Conservation (phyloP, 2,329 filamentous ascomycete genomes). For the Penicillium occitanis region DNA sequence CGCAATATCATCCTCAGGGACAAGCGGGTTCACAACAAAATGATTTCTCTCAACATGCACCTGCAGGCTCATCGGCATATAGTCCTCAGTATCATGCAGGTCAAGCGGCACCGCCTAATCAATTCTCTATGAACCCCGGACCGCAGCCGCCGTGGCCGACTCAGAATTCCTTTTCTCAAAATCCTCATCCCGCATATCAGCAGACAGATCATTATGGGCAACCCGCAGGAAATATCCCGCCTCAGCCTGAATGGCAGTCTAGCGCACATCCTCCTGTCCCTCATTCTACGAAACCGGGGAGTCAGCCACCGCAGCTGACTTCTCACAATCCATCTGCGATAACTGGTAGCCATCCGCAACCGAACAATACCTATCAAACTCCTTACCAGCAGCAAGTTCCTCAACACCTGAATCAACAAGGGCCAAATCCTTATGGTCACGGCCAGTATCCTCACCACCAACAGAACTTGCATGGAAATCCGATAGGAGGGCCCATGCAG, state of each 20-base stretch:
- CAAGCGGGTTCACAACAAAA: slow-evolving; percentile 4
- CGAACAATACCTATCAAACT: slow-evolving; percentile 1
- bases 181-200: slow-evolving; percentile 13
- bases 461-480: background rate
- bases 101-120: slow-evolving; percentile 15
- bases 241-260: slow-evolving; percentile 19
- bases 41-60: background rate
- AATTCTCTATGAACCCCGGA: background rate
- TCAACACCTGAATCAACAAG: slow-evolving; percentile 5
- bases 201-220: slow-evolving; percentile 5
- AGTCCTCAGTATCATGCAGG: slow-evolving; percentile 6
- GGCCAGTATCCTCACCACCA: slow-evolving; percentile 11
- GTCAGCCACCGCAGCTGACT: slow-evolving; percentile 1
- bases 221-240: background rate
- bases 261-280: slow-evolving; percentile 18
- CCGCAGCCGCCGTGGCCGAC: slow-evolving; percentile 13
- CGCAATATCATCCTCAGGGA: slow-evolving; percentile 23
- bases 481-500: background rate
- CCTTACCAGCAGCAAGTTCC: slow-evolving; percentile 9
- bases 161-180: background rate
- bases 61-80: slow-evolving; percentile 7
- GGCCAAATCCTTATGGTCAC: slow-evolving; percentile 6
- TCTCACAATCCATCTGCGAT: slow-evolving; percentile 1
- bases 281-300: slow-evolving; percentile 20
- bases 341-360: background rate